phyloP scores from a whole-genome alignment of 2,329 filamentous ascomycete genomes.

The Phialophora macrospora region DNA sequence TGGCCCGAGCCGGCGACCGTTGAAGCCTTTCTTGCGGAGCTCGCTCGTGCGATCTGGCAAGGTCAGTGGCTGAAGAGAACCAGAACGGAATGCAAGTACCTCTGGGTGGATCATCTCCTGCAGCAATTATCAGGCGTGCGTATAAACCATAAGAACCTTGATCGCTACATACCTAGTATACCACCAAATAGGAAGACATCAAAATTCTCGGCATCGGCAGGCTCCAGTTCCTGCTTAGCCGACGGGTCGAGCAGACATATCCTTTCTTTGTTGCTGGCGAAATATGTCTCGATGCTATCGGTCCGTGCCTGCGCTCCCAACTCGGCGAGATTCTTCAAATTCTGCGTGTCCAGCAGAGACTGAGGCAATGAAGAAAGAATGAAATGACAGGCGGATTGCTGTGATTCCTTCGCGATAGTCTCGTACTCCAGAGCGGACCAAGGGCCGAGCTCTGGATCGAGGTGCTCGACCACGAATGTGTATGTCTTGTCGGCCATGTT shows the following conservation, averaged over 20 bases:
- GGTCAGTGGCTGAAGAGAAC: not conserved
- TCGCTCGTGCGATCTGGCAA: conserved; percentile 74
- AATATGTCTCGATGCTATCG: conserved; percentile 81
- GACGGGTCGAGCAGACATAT: conserved; percentile 91
- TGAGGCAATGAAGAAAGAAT: conserved; percentile 79
- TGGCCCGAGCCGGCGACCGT: conserved; percentile 82
- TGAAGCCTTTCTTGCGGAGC: conserved; percentile 88
- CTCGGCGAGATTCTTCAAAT: conserved; percentile 64
- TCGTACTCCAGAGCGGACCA: conserved; percentile 96
- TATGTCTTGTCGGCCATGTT: conserved; percentile 52
- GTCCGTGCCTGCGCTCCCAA: conserved; percentile 72
- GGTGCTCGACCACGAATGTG: conserved; percentile 93
- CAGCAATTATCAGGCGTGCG: conserved; percentile 5
- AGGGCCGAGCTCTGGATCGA: conserved; percentile 88
- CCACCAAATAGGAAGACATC: conserved; percentile 95
- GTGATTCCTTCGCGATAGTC: conserved; percentile 81
- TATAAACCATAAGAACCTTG: not conserved
- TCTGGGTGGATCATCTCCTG: conserved; percentile 90
- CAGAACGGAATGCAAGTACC: conserved; percentile 12
- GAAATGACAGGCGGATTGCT: conserved; percentile 69
- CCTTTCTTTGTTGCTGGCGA: conserved; percentile 70
- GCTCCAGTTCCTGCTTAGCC: conserved; percentile 78
- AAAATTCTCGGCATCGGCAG: conserved; percentile 80
- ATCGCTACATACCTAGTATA: conserved; percentile 71
- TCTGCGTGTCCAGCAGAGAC: conserved; percentile 63